Evolutionary conservation across 2,329 filamentous ascomycete genomes (phyloP).

Genomic region (Colletotrichum aenigma): DNA sequence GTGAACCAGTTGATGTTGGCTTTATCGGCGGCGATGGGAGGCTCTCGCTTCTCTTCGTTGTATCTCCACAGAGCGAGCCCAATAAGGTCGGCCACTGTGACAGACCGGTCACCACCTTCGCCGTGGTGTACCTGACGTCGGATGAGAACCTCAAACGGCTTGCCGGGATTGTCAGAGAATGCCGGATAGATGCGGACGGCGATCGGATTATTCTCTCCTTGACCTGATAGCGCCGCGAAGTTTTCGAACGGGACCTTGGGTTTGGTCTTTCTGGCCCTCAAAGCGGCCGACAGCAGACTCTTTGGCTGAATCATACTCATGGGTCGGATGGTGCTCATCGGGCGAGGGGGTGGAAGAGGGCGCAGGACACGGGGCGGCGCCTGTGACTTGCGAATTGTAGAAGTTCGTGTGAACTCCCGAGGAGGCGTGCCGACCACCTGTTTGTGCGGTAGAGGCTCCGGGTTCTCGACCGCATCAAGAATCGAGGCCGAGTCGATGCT

Average conservation of each 20-base stretch:
- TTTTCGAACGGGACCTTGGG: conserved; percentile 75
- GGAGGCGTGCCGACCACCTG: conserved; percentile 70
- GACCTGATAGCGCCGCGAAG: conserved; percentile 77
- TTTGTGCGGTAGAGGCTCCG: conserved; percentile 56
- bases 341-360: conserved; percentile 73
- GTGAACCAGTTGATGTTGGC: conserved; percentile 84
- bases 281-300: conserved; percentile 72
- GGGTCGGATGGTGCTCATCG: conserved; percentile 66
- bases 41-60: conserved; percentile 76
- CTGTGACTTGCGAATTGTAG: conserved; percentile 67
- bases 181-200: conserved; percentile 79
- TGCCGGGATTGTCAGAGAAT: conserved; percentile 67
- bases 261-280: conserved; percentile 75
- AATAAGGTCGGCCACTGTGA: conserved; percentile 81
- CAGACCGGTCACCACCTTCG: conserved; percentile 63
- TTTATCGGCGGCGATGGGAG: conserved; percentile 67
- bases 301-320: conserved; percentile 72
- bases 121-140: conserved; percentile 72
- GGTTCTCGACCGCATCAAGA: conserved; percentile 66
- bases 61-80: conserved; percentile 81
- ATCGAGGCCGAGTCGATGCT: conserved; percentile 76
- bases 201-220: conserved; percentile 78
- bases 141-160: conserved; percentile 75
- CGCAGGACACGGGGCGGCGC: conserved; percentile 64
- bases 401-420: conserved; percentile 62